Evolutionary conservation across 805 yeast species (phyloP).

Genomic region (Naumovozyma baii): DNA sequence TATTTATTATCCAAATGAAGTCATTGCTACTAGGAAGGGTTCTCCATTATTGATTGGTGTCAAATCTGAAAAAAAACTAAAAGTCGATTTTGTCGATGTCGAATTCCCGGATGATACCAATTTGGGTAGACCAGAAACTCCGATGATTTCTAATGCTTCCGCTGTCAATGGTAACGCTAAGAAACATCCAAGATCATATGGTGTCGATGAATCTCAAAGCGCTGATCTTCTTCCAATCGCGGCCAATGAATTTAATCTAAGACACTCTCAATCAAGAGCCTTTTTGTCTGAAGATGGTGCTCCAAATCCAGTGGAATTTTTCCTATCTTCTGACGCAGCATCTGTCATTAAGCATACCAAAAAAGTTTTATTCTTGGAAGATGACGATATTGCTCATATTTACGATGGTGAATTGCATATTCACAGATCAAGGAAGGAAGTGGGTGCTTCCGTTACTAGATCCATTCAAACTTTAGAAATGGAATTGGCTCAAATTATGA

Average conservation of each 20-base stretch:
- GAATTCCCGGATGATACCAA: slow-evolving; percentile 73
- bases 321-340: slow-evolving; percentile 93
- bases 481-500: slow-evolving; percentile 97
- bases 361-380: slow-evolving; percentile 91
- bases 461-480: slow-evolving; percentile 92
- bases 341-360: slow-evolving; percentile 95
- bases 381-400: slow-evolving; percentile 97
- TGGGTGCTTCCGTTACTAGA: slow-evolving; percentile 86
- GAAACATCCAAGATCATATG: slow-evolving; percentile 3
- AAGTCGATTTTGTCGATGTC: slow-evolving; percentile 96
- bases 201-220: slow-evolving; percentile 3
- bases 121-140: slow-evolving; percentile 28
- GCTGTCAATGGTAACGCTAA: slow-evolving; percentile 4
- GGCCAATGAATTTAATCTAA: slow-evolving; percentile 46
- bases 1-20: slow-evolving; percentile 86
- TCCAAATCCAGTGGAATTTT: slow-evolving; percentile 92
- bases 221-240: slow-evolving; percentile 41
- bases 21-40: slow-evolving; percentile 95
- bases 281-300: slow-evolving; percentile 87
- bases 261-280: slow-evolving; percentile 93
- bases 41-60: slow-evolving; percentile 96
- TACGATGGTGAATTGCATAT: slow-evolving; percentile 97
- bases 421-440: slow-evolving; percentile 86
- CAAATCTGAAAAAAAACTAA: slow-evolving; percentile 86
- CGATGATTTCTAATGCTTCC: slow-evolving; percentile 5